phyloP scores from a whole-genome alignment of 192 early-diverging fungal genomes.

The Backusella sp. region DNA sequence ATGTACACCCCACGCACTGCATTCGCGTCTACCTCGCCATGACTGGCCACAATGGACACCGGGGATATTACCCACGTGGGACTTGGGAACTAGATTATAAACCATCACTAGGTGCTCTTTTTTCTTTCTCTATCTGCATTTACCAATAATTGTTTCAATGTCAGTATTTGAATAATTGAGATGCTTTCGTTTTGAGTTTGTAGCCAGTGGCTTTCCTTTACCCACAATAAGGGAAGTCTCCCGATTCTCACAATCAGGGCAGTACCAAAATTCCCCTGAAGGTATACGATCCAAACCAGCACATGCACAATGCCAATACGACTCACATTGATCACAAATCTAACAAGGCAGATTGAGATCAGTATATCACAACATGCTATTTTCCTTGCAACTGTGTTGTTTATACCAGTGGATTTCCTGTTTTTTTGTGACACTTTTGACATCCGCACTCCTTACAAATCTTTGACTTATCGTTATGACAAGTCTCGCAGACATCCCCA shows the following conservation, averaged over 20 bases:
- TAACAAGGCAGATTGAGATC: background rate
- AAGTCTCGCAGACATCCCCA: background rate
- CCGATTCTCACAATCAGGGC: slow-evolving; percentile 45
- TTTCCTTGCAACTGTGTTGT: too few relatives aligned
- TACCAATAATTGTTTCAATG: slow-evolving; percentile 4
- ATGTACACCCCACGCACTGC: slow-evolving; percentile 53
- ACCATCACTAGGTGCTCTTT: too few relatives aligned
- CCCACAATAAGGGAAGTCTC: slow-evolving; percentile 31
- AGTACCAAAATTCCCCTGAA: slow-evolving; percentile 46
- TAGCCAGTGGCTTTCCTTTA: slow-evolving; percentile 52
- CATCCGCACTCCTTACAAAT: slow-evolving; percentile 55
- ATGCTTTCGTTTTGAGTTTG: slow-evolving; percentile 48
- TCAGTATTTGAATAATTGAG: slow-evolving; percentile 47
- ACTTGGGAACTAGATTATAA: slow-evolving; percentile 29
- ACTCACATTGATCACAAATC: slow-evolving; percentile 58
- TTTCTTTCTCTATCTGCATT: background rate
- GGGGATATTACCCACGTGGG: slow-evolving; percentile 55
- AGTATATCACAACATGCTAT: background rate
- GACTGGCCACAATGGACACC: slow-evolving; percentile 56
- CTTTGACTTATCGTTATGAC: slow-evolving; percentile 6
- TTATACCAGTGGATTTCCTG: slow-evolving; percentile 49
- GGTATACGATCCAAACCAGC: slow-evolving; percentile 42
- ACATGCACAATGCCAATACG: slow-evolving; percentile 55
- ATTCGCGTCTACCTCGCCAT: slow-evolving; percentile 52
- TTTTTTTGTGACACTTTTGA: slow-evolving; percentile 46